Conservation (phyloP, 495 filamentous ascomycete species). For the Neurospora sp. region DNA sequence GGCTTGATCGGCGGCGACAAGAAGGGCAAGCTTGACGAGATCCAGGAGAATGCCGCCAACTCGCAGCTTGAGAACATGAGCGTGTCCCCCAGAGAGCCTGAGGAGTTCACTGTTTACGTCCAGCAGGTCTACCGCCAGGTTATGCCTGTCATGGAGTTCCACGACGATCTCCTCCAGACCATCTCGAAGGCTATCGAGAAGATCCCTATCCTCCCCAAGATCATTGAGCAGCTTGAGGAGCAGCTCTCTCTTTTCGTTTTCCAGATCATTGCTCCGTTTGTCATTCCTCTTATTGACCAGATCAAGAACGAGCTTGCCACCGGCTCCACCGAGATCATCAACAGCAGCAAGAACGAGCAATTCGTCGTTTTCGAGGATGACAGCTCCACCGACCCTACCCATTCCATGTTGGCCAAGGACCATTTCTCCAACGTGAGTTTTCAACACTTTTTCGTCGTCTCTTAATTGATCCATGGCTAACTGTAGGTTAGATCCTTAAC, state of each 20-base stretch:
- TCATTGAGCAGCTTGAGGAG: slow-evolving; percentile 71
- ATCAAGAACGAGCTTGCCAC: slow-evolving; percentile 75
- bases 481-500: slow-evolving; percentile 53
- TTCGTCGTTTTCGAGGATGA: slow-evolving; percentile 79
- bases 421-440: slow-evolving; percentile 64
- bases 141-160: slow-evolving; percentile 77
- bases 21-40: slow-evolving; percentile 53
- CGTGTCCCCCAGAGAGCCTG: slow-evolving; percentile 62
- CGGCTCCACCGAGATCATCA: slow-evolving; percentile 77
- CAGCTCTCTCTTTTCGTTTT: slow-evolving; percentile 80
- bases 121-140: slow-evolving; percentile 60
- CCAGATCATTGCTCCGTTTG: slow-evolving; percentile 70
- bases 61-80: slow-evolving; percentile 54
- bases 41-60: slow-evolving; percentile 56
- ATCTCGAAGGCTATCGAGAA: slow-evolving; percentile 68
- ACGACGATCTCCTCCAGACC: slow-evolving; percentile 71
- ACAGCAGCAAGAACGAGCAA: slow-evolving; percentile 68
- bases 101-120: slow-evolving; percentile 61
- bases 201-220: slow-evolving; percentile 67
- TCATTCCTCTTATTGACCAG: slow-evolving; percentile 76
- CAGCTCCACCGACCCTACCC: slow-evolving; percentile 65
- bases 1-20: slow-evolving; percentile 64
- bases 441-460: not conserved
- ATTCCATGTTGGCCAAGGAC: slow-evolving; percentile 94
- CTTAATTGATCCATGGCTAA: slow-evolving; percentile 15